phyloP scores from a whole-genome alignment of 345 rosid species.

The Excoecaria agallocha region DNA sequence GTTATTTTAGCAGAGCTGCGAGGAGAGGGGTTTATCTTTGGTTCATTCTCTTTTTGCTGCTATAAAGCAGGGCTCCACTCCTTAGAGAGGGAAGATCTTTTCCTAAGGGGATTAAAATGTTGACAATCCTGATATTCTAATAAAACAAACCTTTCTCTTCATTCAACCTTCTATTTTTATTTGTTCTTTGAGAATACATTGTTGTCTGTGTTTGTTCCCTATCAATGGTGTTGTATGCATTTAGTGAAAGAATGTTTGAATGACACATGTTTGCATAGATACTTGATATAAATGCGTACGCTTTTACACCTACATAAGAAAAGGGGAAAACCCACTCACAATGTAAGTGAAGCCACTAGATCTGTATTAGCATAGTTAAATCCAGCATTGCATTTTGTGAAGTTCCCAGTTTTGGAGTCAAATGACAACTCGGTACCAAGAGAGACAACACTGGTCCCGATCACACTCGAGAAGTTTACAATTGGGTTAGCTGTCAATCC shows the following conservation, averaged over 20 bases:
- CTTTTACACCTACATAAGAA: neutral
- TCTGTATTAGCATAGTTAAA: slow-evolving; percentile 65
- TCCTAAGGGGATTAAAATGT: no score
- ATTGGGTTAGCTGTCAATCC: slow-evolving; percentile 78
- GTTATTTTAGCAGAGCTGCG: no score
- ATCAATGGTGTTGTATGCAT: no score
- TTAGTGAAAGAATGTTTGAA: neutral
- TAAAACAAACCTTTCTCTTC: no score
- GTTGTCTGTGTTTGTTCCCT: no score
- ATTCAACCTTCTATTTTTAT: no score
- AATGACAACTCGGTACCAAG: slow-evolving; percentile 80
- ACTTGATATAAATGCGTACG: neutral
- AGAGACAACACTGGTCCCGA: slow-evolving; percentile 57
- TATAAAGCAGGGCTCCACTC: no score
- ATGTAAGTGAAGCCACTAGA: slow-evolving; percentile 59
- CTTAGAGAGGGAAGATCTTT: no score
- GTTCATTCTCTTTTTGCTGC: no score
- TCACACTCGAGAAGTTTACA: slow-evolving; percentile 75
- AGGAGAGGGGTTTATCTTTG: no score
- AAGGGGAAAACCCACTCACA: slow-evolving; percentile 42
- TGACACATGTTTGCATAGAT: neutral
- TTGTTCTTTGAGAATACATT: no score
- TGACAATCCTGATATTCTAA: no score
- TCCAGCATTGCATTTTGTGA: slow-evolving; percentile 81
- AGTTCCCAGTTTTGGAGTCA: slow-evolving; percentile 71